Base-by-base conservation (phyloP, 2,329 filamentous ascomycete genomes). In the Colletotrichum siamense region DNA sequence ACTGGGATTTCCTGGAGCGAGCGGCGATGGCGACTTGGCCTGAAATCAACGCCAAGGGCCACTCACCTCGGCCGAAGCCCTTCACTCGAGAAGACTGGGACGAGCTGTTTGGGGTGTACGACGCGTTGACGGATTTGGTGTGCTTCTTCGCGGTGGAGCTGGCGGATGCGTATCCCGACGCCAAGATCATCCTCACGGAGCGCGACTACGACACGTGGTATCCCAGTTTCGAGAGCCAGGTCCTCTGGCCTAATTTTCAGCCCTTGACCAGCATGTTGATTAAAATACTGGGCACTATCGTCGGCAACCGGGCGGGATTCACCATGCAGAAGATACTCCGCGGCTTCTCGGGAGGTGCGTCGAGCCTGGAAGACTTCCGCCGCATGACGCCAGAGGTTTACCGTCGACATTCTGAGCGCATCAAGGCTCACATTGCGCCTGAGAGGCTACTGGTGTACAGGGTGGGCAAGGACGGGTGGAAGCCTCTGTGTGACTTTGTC, bases 401-500 rank as follows among this genome's bases (percentile, higher is more conserved):
- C 22, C 55, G 71, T 26, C 28, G 39, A 32, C 78, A 78, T 59
- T 74, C 68, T 26, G 67, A 72, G 71, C 44, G 69, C n/a, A 30
- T 77, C 16, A 78, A 76, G 44, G 61, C 74, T 5, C 64, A 73
- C 12, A 72, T 75, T 12, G 73, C 69, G 2, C 24, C 72, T 9
- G 70, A 72, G 4, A 59, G 69, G 30, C 61, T 79, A n/a, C 71
- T 77, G 22, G 65, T 76, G 18, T 74, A 78, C 52, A 61, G 55
- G 15, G 39, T 72, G 6, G 71, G 75, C 12, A 68, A 83, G 66
- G 83, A 88, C 44, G 87, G 86, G 1, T 89, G 87, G 87, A 82
- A 81, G 44, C 85, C 85, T 12, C 79, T 89, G 28, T 89, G 87
- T 77, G 76, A 82, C 71, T 87, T 88, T 66, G 67, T 87, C 55